Evolutionary conservation across 768 basidiomycete species (phyloP), one percentile per base, ranked within the genome.

Genomic region (Xanthoconium purpureum): DNA sequence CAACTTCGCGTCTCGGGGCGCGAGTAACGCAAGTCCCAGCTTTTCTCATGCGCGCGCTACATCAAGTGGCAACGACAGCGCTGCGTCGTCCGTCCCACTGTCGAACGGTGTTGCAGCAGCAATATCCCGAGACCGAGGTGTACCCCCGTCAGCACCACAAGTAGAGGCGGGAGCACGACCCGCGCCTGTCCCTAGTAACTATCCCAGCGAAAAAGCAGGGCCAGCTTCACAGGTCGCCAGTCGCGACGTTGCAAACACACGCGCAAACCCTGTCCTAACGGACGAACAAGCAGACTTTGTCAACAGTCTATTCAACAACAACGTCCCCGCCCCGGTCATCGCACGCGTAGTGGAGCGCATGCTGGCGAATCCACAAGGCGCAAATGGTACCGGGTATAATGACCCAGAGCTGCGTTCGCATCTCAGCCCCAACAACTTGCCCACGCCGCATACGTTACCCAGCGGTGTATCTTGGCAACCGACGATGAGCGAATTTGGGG

Each of bases 401-500:
- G 62, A 67, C 42, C 56, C 58, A 5, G 65, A 67, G 42, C 4
- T 59, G 44, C 56, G 29, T 4, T 38, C 28, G 6, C 54, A 50
- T 29, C n/a, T 60, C 17, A 49, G 48, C 13, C 7, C 36, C 11
- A 32, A 29, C 24, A 49, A 8, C 37, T 28, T 24, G 6, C 0
- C 29, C n/a, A 3, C 36, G 18, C n/a, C 28, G 9, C 54, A 46
- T 20, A 28, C 14, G 10, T 11, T 28, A 4, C 12, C 15, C 1
- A 45, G 39, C 24, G 37, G 14, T 32, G 6, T 17, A 8, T 9
- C 29, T 10, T 52, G 61, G 84, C 60, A 78, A 38, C 76, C 81
- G 39, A 83, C 40, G 49, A 38, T 40, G 56, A 84, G 60, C 73
- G 72, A 50, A 57, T 61, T 65, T 70, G 74, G 46, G 60, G 67